Base-by-base conservation (phyloP, 2,329 filamentous ascomycete genomes). In the Aureobasidium musti region DNA sequence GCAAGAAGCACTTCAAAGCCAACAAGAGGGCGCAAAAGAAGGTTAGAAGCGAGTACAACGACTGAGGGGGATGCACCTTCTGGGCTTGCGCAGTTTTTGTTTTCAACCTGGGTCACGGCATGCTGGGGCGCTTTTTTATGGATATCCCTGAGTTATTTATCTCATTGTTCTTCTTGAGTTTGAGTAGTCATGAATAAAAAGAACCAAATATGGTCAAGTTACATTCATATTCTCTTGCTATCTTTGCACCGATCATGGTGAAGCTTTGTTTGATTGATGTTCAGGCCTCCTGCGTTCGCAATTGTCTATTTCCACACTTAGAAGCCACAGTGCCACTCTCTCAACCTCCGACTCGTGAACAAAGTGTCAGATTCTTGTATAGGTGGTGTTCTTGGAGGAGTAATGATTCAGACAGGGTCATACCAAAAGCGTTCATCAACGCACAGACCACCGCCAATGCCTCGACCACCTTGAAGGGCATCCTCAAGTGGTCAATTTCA, bases 1-100 rank as follows among this genome's bases (percentile, higher is more conserved):
- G 88, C 67, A 99, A 99, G 86, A 98, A 97, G 82, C 95, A 99
- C 79, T 95, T 92, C 79, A 96, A 96, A 81, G 89, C 86, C n/a
- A 87, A 87, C 47, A 84, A 86, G 69, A 87, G 83, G 77, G 71
- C 71, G 41, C 65, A 68, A 67, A 76, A 76, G 71, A 74, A 75
- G 70, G 67, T 69, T 19, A 67, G 68, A 54, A 67, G 59, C 39
- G 67, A 69, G 64, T 68, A 69, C 49, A 50, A 35, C 43, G 41
- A 49, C n/a, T 65, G 14, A 45, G 45, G 17, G 43, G 14, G 11
- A 7, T 35, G 23, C 45, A 23, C 53, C 17, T 14, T 47, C 26
- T 21, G 45, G 47, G 21, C 39, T 26, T 52, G 50, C 30, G 30
- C 26, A 11, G 10, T 63, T 41, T 41, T 53, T 10, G 10, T 63